phyloP scores from a whole-genome alignment of 768 basidiomycete genomes.

The Fistulinella prunicolor region DNA sequence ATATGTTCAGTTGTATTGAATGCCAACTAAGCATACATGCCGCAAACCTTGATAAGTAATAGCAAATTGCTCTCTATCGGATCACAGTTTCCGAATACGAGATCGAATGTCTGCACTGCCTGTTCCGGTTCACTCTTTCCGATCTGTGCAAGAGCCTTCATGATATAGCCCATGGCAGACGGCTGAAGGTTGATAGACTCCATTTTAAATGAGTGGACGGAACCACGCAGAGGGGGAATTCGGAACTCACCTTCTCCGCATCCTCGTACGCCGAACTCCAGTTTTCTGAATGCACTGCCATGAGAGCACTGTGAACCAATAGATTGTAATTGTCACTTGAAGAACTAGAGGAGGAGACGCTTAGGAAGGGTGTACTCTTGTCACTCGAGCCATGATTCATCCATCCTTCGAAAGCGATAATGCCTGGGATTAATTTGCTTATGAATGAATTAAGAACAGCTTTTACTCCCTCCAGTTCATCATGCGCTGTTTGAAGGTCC shows the following conservation, averaged over 20 bases:
- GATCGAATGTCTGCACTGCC: constrained; percentile 3
- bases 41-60: constrained; percentile 5
- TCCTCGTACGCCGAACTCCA: background rate
- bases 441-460: background rate
- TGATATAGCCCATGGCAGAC: constrained; percentile 8
- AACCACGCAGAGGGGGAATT: too few species aligned
- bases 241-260: background rate
- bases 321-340: background rate
- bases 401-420: background rate
- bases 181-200: constrained; percentile 1
- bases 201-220: background rate
- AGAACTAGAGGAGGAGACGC: background rate
- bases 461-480: too few species aligned
- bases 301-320: background rate
- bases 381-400: background rate
- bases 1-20: background rate
- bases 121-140: background rate
- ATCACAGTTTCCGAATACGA: constrained; percentile 1
- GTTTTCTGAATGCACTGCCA: background rate
- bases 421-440: background rate
- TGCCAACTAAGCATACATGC: background rate
- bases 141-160: constrained; percentile 2
- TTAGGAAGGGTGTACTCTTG: background rate
- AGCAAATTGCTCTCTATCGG: constrained; percentile 3
- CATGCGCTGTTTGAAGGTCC: too few species aligned